A percentile compares a stretch with the other conserved stretches of the same genome.
phyloP scores from a whole-genome alignment of 164 flowering plant species.

The Sextonia rubra region DNA sequence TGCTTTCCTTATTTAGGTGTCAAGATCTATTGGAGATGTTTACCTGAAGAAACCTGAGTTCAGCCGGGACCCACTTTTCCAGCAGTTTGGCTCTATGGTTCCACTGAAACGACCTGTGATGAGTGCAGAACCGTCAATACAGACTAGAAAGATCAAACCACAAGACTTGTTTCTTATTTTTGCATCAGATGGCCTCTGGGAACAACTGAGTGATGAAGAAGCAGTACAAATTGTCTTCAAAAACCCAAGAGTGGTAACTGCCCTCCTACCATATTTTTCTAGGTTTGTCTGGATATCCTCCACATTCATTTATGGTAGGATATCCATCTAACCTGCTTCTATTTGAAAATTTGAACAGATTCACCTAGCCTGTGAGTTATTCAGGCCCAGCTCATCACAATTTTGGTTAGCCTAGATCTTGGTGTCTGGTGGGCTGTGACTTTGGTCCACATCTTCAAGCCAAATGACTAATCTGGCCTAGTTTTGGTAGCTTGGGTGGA shows the following conservation, averaged over 20 bases:
- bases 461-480: too few relatives aligned
- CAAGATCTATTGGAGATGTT: constrained; percentile 75
- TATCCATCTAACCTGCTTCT: too few relatives aligned
- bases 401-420: too few relatives aligned
- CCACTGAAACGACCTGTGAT: constrained; percentile 55
- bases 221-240: constrained; percentile 60
- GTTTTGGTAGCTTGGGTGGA: too few relatives aligned
- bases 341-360: too few relatives aligned
- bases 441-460: too few relatives aligned
- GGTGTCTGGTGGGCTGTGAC: too few relatives aligned
- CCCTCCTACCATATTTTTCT: neutral
- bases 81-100: constrained; percentile 34
- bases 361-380: too few relatives aligned
- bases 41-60: constrained; percentile 75
- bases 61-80: constrained; percentile 44
- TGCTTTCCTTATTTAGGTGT: constrained; percentile 37
- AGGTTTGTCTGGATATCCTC: too few relatives aligned
- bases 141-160: constrained; percentile 37
- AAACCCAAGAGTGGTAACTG: constrained; percentile 52
- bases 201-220: constrained; percentile 60
- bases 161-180: constrained; percentile 63
- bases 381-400: too few relatives aligned
- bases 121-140: constrained; percentile 68
- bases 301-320: too few relatives aligned
- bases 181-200: constrained; percentile 88